Base-by-base conservation (phyloP, 2,329 filamentous ascomycete species). In the Aureobasidium sp. region DNA sequence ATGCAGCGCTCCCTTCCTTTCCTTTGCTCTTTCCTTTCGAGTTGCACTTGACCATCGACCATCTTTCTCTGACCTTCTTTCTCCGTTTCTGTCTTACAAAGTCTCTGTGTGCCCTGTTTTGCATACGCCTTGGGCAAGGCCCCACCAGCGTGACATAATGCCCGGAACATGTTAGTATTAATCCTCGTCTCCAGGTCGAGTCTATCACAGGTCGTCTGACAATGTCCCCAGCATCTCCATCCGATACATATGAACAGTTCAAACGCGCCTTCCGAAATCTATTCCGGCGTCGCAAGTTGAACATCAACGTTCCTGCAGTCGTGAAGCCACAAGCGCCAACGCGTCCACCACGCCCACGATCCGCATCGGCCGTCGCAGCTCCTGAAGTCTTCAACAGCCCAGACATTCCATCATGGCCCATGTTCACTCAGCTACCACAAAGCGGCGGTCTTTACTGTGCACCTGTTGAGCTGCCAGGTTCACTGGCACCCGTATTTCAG, bases 261-360 rank as follows among this genome's bases (percentile, higher is more conserved):
- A 71, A 70, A 65, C 66, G 66, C 47, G 66, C 66, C 23, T 66
- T 71, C 59, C 69, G 70, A 50, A 65, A 66, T 61, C 64, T 71
- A 44, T 69, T 71, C 61, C 66, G 64, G 55, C 58, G 64, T 39
- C 67, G 65, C 32, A 68, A 60, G 46, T 27, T 36, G 34, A 44
- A 39, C 57, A 44, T 23, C 57, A 60, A 60, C 46, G 55, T 48
- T 27, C 32, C 42, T 48, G 55, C 55, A 48, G 55, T 37, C 23
- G 34, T 42, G 3, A 51, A 50, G 46, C 57, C 58, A 41, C 62
- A 46, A 64, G 52, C 47, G 52, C 58, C 57, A 39, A 51, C 29
- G 34, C 62, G 51, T 42, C 37, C 47, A 29, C 26, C n/a, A 60
- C 46, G 52, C 36, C 36, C 42, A 29, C 58, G 58, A 62, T 47